Percentiles rank a stretch among this genome's conserved stretches.
Evolutionary conservation across 371 early-diverging fungal species (phyloP).

Genomic region (Rhizomucor miehei): DNA sequence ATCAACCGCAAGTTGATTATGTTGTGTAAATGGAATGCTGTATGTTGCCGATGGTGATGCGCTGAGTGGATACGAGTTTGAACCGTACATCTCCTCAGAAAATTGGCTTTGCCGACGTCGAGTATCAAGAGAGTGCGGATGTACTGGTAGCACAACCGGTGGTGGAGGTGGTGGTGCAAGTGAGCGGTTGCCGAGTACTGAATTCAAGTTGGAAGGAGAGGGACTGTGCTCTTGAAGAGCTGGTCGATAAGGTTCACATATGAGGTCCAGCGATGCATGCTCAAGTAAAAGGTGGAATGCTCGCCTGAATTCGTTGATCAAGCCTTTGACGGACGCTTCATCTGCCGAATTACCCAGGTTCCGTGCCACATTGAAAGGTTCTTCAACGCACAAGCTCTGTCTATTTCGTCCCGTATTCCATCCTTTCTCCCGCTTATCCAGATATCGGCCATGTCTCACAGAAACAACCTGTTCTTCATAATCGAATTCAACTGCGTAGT

Average conservation of each 20-base stretch:
- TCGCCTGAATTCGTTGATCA: slow-evolving; percentile 75
- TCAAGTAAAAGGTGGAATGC: slow-evolving; percentile 62
- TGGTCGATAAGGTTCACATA: slow-evolving; percentile 25
- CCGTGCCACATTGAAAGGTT: slow-evolving; percentile 80
- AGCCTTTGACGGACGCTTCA: slow-evolving; percentile 67
- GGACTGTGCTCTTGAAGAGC: background rate
- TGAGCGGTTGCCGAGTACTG: background rate
- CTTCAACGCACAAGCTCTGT: slow-evolving; percentile 82
- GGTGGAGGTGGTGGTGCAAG: slow-evolving; percentile 4
- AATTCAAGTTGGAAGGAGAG: background rate
- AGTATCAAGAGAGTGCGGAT: background rate
- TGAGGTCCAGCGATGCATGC: slow-evolving; percentile 26
- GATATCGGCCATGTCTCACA: slow-evolving; percentile 70
- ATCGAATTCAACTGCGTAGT: slow-evolving; percentile 78
- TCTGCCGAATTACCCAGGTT: slow-evolving; percentile 92
- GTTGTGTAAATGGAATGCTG: background rate
- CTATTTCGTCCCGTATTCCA: slow-evolving; percentile 65
- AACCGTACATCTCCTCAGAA: background rate
- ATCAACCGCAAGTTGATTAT: background rate
- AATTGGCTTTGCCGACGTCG: background rate
- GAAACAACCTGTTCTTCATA: slow-evolving; percentile 78
- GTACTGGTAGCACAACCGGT: background rate
- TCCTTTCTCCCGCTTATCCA: slow-evolving; percentile 78
- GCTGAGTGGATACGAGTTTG: background rate
- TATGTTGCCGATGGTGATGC: background rate